Conservation (phyloP, 2,329 filamentous ascomycete species). For the Colletotrichum sojae region DNA sequence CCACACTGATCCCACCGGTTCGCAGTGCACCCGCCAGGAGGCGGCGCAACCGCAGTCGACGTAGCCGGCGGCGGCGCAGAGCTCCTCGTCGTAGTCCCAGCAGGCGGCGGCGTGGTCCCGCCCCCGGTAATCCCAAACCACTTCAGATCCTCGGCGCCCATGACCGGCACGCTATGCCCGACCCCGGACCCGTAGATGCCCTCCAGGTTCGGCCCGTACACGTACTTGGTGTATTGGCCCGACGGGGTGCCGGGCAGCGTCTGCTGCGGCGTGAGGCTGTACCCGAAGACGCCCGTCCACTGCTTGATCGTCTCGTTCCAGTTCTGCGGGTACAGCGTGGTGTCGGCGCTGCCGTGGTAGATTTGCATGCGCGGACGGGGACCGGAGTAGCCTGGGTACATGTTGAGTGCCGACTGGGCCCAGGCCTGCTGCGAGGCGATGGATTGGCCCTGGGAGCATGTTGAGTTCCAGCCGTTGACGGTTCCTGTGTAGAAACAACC, state of each 20-base stretch:
- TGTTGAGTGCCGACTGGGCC: constrained; percentile 60
- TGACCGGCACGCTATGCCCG: constrained; percentile 50
- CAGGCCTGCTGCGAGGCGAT: constrained; percentile 61
- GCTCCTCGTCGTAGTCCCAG: constrained; percentile 35
- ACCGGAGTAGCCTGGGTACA: constrained; percentile 66
- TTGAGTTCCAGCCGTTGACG: constrained; percentile 63
- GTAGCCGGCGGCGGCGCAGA: constrained; percentile 35
- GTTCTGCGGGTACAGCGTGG: constrained; percentile 65
- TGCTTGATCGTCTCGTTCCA: constrained; percentile 71
- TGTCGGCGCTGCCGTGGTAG: constrained; percentile 69
- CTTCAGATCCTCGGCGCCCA: constrained; percentile 46
- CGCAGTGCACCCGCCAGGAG: constrained; percentile 29
- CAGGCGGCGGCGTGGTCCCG: constrained; percentile 14
- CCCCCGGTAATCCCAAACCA: constrained; percentile 44
- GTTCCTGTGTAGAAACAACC: constrained; percentile 60
- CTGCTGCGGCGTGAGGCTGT: constrained; percentile 46
- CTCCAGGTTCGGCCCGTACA: constrained; percentile 51
- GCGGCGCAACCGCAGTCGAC: constrained; percentile 32
- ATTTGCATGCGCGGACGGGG: constrained; percentile 68
- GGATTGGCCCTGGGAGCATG: constrained; percentile 63
- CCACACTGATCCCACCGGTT: constrained; percentile 42
- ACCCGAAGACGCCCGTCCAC: constrained; percentile 66
- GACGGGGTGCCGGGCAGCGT: constrained; percentile 48
- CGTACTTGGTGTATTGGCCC: constrained; percentile 48
- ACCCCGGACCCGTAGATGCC: constrained; percentile 52